These are phyloP conservation scores for Phytophthora niederhauseri DNA, from an alignment of 352 stramenopile genomes.

Conservation along the genomic window DNA sequence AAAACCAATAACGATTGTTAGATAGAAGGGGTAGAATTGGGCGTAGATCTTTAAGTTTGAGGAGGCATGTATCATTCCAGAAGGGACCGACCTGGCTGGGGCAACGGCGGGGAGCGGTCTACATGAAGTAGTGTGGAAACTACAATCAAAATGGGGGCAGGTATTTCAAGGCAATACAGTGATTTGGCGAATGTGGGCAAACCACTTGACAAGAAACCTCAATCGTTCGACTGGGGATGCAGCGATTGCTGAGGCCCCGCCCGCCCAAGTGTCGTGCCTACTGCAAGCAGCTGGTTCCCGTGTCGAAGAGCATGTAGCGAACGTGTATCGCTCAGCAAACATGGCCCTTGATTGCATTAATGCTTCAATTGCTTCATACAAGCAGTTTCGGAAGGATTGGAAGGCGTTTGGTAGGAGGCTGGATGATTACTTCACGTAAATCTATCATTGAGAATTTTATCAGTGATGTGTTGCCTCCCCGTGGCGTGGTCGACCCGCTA, in stretches of 20 bases:
- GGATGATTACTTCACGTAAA: not conserved
- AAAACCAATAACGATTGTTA: no score
- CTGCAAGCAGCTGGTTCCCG: not conserved
- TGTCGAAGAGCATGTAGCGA: not conserved
- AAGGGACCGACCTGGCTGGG: not conserved
- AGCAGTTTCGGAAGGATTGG: not conserved
- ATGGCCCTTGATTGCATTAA: not conserved
- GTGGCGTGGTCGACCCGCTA: not conserved
- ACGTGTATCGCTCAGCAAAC: not conserved
- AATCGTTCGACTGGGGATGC: not conserved
- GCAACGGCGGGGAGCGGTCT: not conserved
- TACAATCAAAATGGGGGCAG: constrained; percentile 1
- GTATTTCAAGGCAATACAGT: not conserved
- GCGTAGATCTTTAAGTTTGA: no score
- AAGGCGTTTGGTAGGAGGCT: not conserved
- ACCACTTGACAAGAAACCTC: constrained; percentile 1
- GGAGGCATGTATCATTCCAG: not conserved
- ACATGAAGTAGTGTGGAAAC: not conserved
- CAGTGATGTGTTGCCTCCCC: not conserved
- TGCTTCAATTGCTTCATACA: not conserved
- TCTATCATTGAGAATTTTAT: not conserved
- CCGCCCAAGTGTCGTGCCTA: not conserved
- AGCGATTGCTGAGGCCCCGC: not conserved
- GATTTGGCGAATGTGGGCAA: constrained; percentile 1
- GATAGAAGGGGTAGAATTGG: no score